Evolutionary conservation across 495 filamentous ascomycete species (phyloP), one percentile per base, ranked within the genome.

Genomic region (Xanthoparmelia taractica): DNA sequence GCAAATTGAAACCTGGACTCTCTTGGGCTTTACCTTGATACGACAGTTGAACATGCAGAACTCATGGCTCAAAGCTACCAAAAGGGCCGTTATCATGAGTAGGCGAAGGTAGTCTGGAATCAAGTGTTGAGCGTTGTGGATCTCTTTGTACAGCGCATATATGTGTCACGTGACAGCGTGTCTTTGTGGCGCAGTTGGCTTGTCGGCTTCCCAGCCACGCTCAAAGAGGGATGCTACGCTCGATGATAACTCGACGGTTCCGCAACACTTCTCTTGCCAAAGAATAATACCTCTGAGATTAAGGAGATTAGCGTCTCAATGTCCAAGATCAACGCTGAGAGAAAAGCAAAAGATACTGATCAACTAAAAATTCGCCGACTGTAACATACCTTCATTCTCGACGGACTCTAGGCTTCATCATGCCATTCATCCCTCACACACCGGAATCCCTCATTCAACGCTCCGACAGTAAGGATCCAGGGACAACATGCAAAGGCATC

Each of bases 401-500:
- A n/a, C n/a, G n/a, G n/a, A n/a, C n/a, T 57, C 50, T 34, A 63
- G 38, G 40, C 36, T 31, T n/a, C n/a, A 47, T 20, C 58, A 93
- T 93, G 89, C 85, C 90, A 59, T 85, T 87, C 73, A 85, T 89
- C 66, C 80, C 86, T 55, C 85, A 89, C 68, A 96, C 94, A 0
- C 93, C 95, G 60, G 93, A 97, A 75, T 82, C 89, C 23, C 74
- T 88, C 29, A 71, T 97, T 43, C 78, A 80, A 38, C 87, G 91
- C 58, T 82, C 85, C 63, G 92, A 96, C 76, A 92, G 88, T 33
- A 88, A 87, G 68, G 86, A 96, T 68, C 90, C 92, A 34, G 78
- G 84, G 2, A 86, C 85, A 58, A 96, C 94, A 74, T 98, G 95
- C 77, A 81, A 84, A 76, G 94, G 94, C 25, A 83, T 97, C 66